Percentiles rank a stretch among this genome's conserved stretches.
Conservation (phyloP, 148 eudicot genomes). For the Amaranthus hypochondriacus region DNA sequence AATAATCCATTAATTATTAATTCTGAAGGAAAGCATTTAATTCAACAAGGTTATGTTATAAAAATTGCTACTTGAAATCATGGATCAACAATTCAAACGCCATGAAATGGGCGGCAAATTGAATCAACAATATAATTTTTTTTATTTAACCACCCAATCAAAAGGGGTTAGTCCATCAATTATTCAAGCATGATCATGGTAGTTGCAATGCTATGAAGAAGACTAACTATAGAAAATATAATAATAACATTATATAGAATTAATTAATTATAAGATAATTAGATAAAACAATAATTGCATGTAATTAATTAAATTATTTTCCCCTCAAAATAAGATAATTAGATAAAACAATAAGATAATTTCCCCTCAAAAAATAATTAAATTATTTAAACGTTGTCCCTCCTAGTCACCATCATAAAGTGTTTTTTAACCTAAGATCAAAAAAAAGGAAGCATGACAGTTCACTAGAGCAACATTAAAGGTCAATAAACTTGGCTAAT, state of each 20-base stretch:
- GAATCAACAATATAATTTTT: neutral
- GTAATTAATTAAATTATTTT: neutral
- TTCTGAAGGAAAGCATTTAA: neutral
- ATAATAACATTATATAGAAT: too few relatives aligned
- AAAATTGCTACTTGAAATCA: neutral
- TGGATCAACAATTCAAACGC: neutral
- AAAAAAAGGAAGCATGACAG: slow-evolving; percentile 24
- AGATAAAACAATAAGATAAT: too few relatives aligned
- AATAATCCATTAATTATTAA: too few relatives aligned
- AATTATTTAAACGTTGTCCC: neutral
- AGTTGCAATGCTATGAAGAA: slow-evolving; percentile 4
- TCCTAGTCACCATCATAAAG: slow-evolving; percentile 26
- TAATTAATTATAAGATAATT: neutral
- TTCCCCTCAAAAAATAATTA: neutral
- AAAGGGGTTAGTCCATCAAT: neutral
- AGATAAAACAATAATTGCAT: neutral
- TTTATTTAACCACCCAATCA: slow-evolving; percentile 23
- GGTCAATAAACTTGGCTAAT: slow-evolving; percentile 30
- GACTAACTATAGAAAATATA: slow-evolving; percentile 8
- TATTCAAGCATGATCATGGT: slow-evolving; percentile 18
- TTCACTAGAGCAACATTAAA: slow-evolving; percentile 18
- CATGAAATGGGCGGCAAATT: slow-evolving; percentile 13
- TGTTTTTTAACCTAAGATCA: slow-evolving; percentile 2
- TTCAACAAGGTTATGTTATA: slow-evolving; percentile 15
- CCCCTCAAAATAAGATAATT: too few relatives aligned